Evolutionary conservation across 352 stramenopile species (phyloP), one percentile per base, ranked within the genome.

Genomic region (Hyaloperonospora brassicae): DNA sequence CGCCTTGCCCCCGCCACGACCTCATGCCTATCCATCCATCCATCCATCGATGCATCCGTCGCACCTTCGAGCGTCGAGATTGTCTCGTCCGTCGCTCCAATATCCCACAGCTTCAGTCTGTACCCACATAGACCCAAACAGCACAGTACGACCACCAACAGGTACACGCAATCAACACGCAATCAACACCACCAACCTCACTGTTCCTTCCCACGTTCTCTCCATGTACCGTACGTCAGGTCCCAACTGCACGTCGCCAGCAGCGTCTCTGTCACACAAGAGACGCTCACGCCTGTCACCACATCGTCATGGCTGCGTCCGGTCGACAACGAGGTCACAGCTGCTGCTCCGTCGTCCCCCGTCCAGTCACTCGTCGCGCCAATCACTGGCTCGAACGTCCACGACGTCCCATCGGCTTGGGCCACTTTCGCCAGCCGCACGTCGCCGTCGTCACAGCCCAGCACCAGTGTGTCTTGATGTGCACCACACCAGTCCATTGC

Each of bases 51-150:
- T 35, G 4, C 23, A 36, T 24, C 25, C 2, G 4, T 24, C 61
- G 0, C 42, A 81, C 74, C 78, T 25, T 84, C 66, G 17, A 89
- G 72, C 17, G 72, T 82, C 34, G 72, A 65, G 17, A 83, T 17
- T 1, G 66, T 66, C 55, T 72, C 79, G 47, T 77, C 62, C 62
- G 78, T 73, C 4, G 59, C 48, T 5, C 43, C 46, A 38, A 87
- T 57, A 66, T 93, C 76, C 82, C 82, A 93, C 4, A 93, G 23
- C 58, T 90, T 90, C 47, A 90, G 78, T 5, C 78, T 88, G 41
- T 14, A 21, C 1, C 23, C 43, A 0, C 25, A 12, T 10, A 24
- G 21, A 47, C 2, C 14, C 44, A 43, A 30, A 50, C 5, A 21
- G n/a, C 36, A 14, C 11, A 21, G 11, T 10, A 42, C 10, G 14